These are phyloP conservation scores for Glarea lozoyensis DNA, from an alignment of 495 filamentous ascomycete genomes.

Conservation along the genomic window DNA sequence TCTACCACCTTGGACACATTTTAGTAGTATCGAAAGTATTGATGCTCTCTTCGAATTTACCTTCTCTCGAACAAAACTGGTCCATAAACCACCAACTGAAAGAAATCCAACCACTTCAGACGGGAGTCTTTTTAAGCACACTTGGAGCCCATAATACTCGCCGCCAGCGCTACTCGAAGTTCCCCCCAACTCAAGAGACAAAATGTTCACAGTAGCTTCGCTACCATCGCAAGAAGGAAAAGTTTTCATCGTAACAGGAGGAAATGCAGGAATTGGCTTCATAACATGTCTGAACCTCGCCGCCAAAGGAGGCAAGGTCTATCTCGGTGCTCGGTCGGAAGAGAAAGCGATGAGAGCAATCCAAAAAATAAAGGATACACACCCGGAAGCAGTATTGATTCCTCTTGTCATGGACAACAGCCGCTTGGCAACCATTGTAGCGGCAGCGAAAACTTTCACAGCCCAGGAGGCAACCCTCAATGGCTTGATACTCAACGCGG, in stretches of 20 bases:
- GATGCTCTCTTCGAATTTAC: too few relatives aligned
- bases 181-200: too few relatives aligned
- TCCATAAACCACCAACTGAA: too few relatives aligned
- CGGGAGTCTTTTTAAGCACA: too few relatives aligned
- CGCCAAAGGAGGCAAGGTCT: neutral
- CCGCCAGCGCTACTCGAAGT: too few relatives aligned
- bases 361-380: neutral
- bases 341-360: slow-evolving; percentile 1
- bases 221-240: slow-evolving; percentile 44
- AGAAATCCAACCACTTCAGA: too few relatives aligned
- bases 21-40: too few relatives aligned
- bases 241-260: slow-evolving; percentile 54
- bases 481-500: slow-evolving; percentile 18
- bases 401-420: slow-evolving; percentile 3
- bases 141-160: too few relatives aligned
- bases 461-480: slow-evolving; percentile 15
- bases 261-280: slow-evolving; percentile 23
- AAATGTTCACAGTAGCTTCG: too few relatives aligned
- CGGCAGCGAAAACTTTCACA: neutral
- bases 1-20: too few relatives aligned
- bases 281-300: slow-evolving; percentile 2
- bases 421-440: neutral
- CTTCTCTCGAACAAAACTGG: too few relatives aligned
- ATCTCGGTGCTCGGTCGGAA: slow-evolving; percentile 3
- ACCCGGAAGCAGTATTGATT: neutral